phyloP scores from a whole-genome alignment of 352 stramenopile species.

The Globisporangium paroecandrum region DNA sequence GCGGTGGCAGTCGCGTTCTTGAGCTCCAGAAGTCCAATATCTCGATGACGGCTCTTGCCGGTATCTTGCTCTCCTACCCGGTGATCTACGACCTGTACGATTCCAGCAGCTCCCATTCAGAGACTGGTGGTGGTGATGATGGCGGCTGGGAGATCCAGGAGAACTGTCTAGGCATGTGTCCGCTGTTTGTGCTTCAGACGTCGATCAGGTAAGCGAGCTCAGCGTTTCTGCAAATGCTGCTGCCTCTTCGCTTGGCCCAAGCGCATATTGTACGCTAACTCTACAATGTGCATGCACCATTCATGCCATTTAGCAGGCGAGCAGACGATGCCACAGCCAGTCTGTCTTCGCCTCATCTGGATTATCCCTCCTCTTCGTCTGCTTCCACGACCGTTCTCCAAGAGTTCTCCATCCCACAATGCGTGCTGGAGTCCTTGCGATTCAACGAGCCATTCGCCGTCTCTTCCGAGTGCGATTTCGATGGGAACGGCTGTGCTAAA shows the following conservation, averaged over 20 bases:
- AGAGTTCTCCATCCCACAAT: constrained; percentile 53
- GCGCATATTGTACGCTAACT: constrained; percentile 2
- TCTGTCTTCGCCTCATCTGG: neutral
- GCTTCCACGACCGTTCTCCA: constrained; percentile 25
- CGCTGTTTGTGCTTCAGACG: constrained; percentile 35
- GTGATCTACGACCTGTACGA: constrained; percentile 34
- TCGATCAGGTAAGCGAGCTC: constrained; percentile 15
- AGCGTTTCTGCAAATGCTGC: constrained; percentile 1
- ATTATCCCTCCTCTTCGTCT: neutral
- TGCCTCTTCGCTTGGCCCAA: neutral
- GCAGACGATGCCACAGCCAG: neutral
- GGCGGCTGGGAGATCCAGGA: constrained; percentile 28
- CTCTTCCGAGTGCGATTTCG: neutral
- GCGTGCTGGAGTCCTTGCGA: constrained; percentile 22
- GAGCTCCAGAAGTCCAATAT: neutral
- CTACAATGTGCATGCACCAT: constrained; percentile 11
- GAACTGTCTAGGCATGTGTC: constrained; percentile 56
- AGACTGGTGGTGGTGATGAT: neutral
- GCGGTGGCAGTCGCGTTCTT: neutral
- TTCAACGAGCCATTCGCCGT: neutral
- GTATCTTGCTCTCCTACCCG: constrained; percentile 42
- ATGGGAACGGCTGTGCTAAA: no score
- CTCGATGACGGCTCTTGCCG: constrained; percentile 30
- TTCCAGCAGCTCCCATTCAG: neutral
- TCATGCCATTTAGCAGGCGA: neutral